Percentiles rank a stretch among this genome's conserved stretches.
phyloP scores from a whole-genome alignment of 2,329 filamentous ascomycete species.

The Hyphodiscus sp. region DNA sequence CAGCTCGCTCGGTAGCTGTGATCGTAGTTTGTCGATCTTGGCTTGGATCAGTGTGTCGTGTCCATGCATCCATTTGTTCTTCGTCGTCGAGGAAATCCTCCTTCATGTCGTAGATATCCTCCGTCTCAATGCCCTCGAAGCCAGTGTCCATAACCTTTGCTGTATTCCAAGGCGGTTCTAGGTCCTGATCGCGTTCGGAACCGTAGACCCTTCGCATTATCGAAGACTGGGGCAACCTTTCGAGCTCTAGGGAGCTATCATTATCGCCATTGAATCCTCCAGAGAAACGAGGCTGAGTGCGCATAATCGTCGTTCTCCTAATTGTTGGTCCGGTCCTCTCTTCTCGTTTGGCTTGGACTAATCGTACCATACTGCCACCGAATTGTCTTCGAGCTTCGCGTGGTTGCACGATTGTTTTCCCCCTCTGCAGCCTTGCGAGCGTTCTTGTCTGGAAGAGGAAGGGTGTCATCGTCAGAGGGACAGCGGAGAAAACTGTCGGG shows the following conservation, averaged over 20 bases:
- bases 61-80: neutral
- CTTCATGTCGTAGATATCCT: neutral
- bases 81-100: neutral
- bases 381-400: conserved; percentile 6
- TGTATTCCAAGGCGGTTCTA: neutral
- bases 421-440: conserved; percentile 29
- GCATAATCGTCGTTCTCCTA: neutral
- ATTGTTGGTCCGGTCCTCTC: neutral
- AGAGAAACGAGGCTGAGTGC: neutral
- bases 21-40: neutral
- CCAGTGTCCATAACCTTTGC: neutral
- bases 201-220: neutral
- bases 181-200: neutral
- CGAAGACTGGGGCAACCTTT: neutral
- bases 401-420: conserved; percentile 29
- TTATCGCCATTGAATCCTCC: neutral
- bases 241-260: neutral
- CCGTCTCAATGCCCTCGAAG: neutral
- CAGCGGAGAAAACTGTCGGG: conserved; percentile 3
- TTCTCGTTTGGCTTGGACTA: neutral
- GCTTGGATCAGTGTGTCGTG: neutral
- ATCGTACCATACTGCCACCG: neutral
- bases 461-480: conserved; percentile 43
- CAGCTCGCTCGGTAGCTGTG: neutral
- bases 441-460: conserved; percentile 71